Evolutionary conservation across 306 rosid genomes (phyloP), one percentile per base, ranked within the genome.

Genomic region (Pachyrhizus erosus): DNA sequence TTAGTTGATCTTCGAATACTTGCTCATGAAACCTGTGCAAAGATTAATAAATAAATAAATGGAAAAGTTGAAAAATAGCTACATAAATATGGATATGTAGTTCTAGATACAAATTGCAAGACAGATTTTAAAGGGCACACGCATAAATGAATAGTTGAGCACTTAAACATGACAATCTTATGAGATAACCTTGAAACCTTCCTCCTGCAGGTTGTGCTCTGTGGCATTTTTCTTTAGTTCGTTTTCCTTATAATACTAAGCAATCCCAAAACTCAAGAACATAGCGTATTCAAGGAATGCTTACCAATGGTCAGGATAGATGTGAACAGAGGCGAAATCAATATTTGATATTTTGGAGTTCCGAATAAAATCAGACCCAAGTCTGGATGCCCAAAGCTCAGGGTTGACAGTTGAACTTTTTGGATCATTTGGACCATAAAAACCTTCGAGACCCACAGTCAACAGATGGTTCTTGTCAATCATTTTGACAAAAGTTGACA

Each of bases 301-400:
- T 86, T 92, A 96, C 99, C 99, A 96, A 17, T 96, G 99, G 79
- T 96, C 99, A 0, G 98, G 90, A 82, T 96, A 96, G 84, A 96
- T 93, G 82, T 96, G 99, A 86, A 91, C 99, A 0, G 97, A 93
- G 26, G 98, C 87, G 73, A 96, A 96, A 80, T 96, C 99, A 37
- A 96, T 79, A 61, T 86, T 6, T n/a, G 96, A 75, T 79, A 78
- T 46, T 45, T 86, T 87, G 79, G 97, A 90, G 84, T 96, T 96
- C 81, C 98, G 94, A 73, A 91, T 88, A 82, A 91, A 95, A 91
- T 96, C 99, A 9, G 96, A 87, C 43, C 99, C 98, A 37, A 96
- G 97, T 67, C 79, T 86, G n/a, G 99, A 93, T 23, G 99, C 99
- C 99, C 99, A 96, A 37, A 76, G 87, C 86, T 91, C 94, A 2